phyloP scores from a whole-genome alignment of 345 rosid species.

The Syzygium oleosum region DNA sequence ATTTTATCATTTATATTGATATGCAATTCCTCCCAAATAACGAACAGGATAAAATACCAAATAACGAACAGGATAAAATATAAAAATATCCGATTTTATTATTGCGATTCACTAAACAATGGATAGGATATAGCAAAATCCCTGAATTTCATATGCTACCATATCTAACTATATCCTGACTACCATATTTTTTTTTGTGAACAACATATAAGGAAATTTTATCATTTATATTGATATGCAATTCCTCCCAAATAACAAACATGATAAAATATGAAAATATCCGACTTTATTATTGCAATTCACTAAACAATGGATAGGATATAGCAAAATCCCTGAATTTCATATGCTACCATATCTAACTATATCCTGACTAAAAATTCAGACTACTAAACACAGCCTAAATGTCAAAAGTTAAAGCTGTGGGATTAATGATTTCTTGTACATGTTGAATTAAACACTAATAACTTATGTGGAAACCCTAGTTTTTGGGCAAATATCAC shows the following conservation, averaged over 20 bases:
- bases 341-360: neutral
- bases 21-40: neutral
- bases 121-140: neutral
- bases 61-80: too few relatives aligned
- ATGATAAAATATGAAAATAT: neutral
- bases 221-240: neutral
- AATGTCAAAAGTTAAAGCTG: neutral
- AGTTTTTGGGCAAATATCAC: neutral
- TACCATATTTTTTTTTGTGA: too few relatives aligned
- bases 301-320: rapidly evolving
- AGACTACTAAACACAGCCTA: neutral
- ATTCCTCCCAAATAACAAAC: neutral
- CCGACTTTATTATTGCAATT: neutral
- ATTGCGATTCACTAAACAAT: neutral
- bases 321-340: neutral
- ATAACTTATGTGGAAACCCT: neutral
- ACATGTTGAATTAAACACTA: neutral
- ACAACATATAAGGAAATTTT: neutral
- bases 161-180: neutral
- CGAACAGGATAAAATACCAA: too few relatives aligned
- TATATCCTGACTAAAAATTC: neutral
- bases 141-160: neutral
- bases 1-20: neutral
- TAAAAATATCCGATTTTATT: neutral
- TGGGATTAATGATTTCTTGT: neutral